A percentile compares a stretch with the other conserved stretches of the same genome.
Conservation (phyloP, 495 filamentous ascomycete species). For the Aspergillus egyptiacus region DNA sequence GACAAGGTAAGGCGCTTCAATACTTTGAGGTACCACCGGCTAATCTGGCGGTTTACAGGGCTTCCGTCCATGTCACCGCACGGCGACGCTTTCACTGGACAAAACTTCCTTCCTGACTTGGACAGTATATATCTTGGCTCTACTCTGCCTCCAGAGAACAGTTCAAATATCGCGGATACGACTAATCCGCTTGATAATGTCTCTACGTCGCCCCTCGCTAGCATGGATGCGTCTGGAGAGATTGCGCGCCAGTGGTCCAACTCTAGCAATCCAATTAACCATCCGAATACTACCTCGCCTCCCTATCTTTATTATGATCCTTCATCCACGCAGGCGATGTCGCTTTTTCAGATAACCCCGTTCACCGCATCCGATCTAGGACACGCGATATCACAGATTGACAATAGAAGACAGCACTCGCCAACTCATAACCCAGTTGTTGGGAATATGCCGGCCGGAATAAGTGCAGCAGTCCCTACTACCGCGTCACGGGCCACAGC, state of each 20-base stretch:
- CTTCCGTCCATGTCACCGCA: slow-evolving; percentile 1
- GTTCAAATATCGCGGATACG: background rate
- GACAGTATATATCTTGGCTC: background rate
- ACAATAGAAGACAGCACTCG: background rate
- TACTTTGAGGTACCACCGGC: background rate
- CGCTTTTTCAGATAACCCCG: background rate
- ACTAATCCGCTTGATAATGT: background rate
- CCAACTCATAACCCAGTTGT: background rate
- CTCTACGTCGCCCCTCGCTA: background rate
- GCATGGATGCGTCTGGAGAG: background rate
- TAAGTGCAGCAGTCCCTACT: background rate
- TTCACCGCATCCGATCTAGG: background rate
- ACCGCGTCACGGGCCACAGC: background rate
- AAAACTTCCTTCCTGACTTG: background rate
- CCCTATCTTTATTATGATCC: background rate
- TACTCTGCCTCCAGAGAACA: background rate
- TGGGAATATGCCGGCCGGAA: background rate
- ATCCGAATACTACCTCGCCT: background rate
- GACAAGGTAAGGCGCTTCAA: slow-evolving; percentile 1
- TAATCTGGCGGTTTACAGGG: background rate
- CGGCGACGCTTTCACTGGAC: background rate
- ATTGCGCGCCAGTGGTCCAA: slow-evolving; percentile 1
- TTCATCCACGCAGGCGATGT: background rate
- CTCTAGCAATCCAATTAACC: background rate
- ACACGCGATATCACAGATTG: background rate